Conservation (phyloP, 2,329 filamentous ascomycete genomes). For the Didymella segeticola region DNA sequence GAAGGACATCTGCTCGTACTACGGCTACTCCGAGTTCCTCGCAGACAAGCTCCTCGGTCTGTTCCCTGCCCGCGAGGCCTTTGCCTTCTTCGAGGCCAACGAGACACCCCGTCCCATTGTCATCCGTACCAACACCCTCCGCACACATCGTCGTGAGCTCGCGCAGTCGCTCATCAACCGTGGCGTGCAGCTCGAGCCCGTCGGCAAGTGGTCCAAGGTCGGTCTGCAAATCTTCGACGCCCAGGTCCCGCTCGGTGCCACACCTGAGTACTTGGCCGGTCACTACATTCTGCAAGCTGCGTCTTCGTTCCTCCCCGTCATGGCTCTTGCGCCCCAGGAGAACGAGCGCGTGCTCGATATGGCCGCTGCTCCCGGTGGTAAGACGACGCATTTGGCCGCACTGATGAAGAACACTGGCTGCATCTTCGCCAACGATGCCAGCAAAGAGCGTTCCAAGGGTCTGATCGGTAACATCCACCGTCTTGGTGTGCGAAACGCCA, state of each 20-base stretch:
- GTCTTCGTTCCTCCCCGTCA: constrained; percentile 94
- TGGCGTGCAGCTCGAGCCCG: constrained; percentile 92
- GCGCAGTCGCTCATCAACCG: constrained; percentile 95
- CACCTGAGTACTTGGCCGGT: constrained; percentile 94
- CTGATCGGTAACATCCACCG: constrained; percentile 95
- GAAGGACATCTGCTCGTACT: constrained; percentile 94
- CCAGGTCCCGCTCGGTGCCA: constrained; percentile 85
- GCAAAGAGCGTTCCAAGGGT: constrained; percentile 92
- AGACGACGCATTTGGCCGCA: constrained; percentile 94
- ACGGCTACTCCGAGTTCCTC: constrained; percentile 93
- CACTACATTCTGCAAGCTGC: constrained; percentile 98
- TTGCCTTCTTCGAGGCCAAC: constrained; percentile 99
- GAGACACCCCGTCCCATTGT: constrained; percentile 92
- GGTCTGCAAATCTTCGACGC: constrained; percentile 96
- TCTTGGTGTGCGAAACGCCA: constrained; percentile 88
- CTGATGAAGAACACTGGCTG: constrained; percentile 97
- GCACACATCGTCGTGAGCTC: constrained; percentile 77
- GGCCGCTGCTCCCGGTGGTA: constrained; percentile 94
- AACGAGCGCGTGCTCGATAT: constrained; percentile 91
- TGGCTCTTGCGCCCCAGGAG: constrained; percentile 94
- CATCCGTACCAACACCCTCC: constrained; percentile 94
- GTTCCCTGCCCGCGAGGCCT: constrained; percentile 91
- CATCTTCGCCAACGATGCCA: constrained; percentile 96
- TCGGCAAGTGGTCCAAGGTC: constrained; percentile 98
- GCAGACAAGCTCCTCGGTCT: constrained; percentile 94